phyloP scores from a whole-genome alignment of 768 basidiomycete species.

The Trametes sanguinea region DNA sequence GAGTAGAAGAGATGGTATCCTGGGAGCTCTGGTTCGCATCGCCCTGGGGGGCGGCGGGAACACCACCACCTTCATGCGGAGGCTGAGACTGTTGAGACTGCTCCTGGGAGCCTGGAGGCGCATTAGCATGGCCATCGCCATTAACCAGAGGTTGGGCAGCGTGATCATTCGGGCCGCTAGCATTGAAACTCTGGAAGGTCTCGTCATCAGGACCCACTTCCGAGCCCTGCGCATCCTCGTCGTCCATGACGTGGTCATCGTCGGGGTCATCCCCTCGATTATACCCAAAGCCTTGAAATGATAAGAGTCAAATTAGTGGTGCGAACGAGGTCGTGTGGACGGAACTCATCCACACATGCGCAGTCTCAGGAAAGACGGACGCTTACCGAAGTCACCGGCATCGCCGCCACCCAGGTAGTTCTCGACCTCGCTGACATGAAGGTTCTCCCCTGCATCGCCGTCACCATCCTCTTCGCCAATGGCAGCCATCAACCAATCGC shows the following conservation, averaged over 20 bases:
- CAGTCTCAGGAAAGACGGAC: slow-evolving; percentile 26
- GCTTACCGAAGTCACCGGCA: slow-evolving; percentile 38
- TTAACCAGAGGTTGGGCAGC: slow-evolving; percentile 18
- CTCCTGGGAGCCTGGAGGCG: slow-evolving; percentile 20
- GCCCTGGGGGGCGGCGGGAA: slow-evolving; percentile 4
- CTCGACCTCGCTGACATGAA: slow-evolving; percentile 24
- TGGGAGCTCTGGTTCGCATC: slow-evolving; percentile 15
- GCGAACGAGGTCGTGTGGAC: slow-evolving; percentile 45
- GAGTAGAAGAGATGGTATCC: slow-evolving; percentile 26
- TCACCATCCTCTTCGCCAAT: slow-evolving; percentile 54
- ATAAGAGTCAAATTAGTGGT: slow-evolving; percentile 58
- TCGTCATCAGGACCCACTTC: slow-evolving; percentile 26
- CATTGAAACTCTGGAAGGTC: slow-evolving; percentile 16
- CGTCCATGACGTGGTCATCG: slow-evolving; percentile 25
- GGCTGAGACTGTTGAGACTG: background rate
- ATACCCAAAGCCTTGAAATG: slow-evolving; percentile 53
- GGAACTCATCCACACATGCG: slow-evolving; percentile 33
- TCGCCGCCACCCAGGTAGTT: slow-evolving; percentile 28
- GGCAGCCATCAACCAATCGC: slow-evolving; percentile 88
- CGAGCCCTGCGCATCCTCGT: slow-evolving; percentile 27
- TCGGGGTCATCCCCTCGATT: slow-evolving; percentile 32
- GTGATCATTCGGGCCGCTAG: slow-evolving; percentile 15
- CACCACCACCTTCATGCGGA: slow-evolving; percentile 6
- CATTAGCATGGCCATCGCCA: slow-evolving; percentile 18
- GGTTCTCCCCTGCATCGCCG: slow-evolving; percentile 26